Evolutionary conservation across 2,329 filamentous ascomycete species (phyloP), one percentile per base, ranked within the genome.

Genomic region (Epicoccum sorghinum): DNA sequence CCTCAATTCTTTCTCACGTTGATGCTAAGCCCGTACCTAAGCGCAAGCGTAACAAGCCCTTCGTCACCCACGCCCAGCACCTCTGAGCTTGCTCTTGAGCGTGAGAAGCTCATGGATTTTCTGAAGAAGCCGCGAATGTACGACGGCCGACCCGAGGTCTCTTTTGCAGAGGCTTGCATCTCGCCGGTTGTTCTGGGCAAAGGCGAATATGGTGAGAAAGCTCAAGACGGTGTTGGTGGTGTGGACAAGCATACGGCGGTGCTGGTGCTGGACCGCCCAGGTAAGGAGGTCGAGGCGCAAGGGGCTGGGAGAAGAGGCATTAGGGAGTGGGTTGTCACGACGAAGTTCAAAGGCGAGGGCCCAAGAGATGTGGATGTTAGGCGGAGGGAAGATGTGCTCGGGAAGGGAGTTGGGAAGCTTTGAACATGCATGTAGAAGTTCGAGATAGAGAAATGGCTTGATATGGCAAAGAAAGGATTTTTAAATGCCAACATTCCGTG

Each of bases 1-100:
- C 95, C 95, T 0, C 95, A 98, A 69, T 89, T 88, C 69, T 92
- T 89, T 74, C 82, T 95, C 4, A 79, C 91, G 9, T 77, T 81
- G 30, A 75, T 89, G 0, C 74, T 90, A 2, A 72, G 82, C 0
- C 76, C 75, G 2, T 84, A 86, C 61, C 75, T 89, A 13, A 70
- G 68, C 4, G 74, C 77, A 4, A 65, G 66, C 0, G 25, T 70
- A 0, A 71, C 67, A 0, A 57, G 63, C 0, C 56, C 65, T 1
- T 59, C 60, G 1, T 67, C 59, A 0, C 68, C 67, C 0, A 60
- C 65, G 1, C 71, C 71, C 0, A 62, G 69, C 2, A 47, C 54
- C 1, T 60, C 74, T 4, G 80, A 72, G 7, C 60, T 86, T 68
- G 69, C 77, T 32, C 60, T 63, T 4, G 70, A 75, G 50, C 65